Evolutionary conservation across 805 yeast genomes (phyloP), one percentile per base, ranked within the genome.

Genomic region (Cephaloascus fragrans): DNA sequence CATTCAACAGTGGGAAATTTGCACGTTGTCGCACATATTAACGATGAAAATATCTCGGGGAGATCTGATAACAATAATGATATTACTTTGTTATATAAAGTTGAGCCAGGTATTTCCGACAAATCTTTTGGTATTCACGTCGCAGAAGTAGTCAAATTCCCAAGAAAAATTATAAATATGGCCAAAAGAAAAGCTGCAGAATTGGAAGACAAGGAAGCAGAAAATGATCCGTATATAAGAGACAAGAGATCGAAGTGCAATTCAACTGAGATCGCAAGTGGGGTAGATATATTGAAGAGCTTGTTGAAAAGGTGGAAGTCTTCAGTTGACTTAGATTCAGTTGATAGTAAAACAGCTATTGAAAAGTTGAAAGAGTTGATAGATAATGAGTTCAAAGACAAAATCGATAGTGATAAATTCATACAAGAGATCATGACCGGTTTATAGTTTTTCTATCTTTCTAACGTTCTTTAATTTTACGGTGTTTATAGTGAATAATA

Each of bases 91-190:
- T 65, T 93, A 48, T 93, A 93, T 62, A 84, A 82, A 52, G 97
- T 93, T n/a, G 96, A 87, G 48, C 84, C 86, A 1, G 98, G 98
- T n/a, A 77, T 89, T 37, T 81, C 95, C 2, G 96, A 87, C 57
- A 93, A 89, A 58, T 88, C 97, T 0, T 93, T 93, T 62, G 98
- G 98, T 60, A 89, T 93, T 36, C 95, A 93, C 56, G 98, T 93
- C 35, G 97, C 97, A 0, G 97, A 93, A 59, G 79, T 90, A 23
- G 97, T 90, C 16, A 83, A 85, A 48, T 93, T 93, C 59, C 98
- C 97, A 2, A 64, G 67, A 18, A 93, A 93, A 58, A 93, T 93
- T 37, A 78, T 93, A 36, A 73, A 76, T 41, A 93, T 93, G 97
- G 96, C 98, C 6, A 93, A 90, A 54, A 75, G 97, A 44, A 90